phyloP scores from a whole-genome alignment of 441 rosid genomes.

The Erodium chrysanthum region DNA sequence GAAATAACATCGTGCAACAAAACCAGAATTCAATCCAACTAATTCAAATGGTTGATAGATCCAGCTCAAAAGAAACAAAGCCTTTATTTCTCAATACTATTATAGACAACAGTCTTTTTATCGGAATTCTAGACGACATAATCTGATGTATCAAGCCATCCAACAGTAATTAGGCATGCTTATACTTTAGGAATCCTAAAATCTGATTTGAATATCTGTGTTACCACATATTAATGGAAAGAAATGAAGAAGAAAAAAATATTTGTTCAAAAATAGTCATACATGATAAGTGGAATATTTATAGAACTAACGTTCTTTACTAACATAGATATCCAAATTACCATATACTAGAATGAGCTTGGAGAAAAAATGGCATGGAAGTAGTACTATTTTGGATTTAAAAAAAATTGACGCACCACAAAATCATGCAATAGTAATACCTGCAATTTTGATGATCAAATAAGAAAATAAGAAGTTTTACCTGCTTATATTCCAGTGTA shows the following conservation, averaged over 20 bases:
- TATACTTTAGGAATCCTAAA: background rate
- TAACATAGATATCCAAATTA: background rate
- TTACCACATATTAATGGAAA: background rate
- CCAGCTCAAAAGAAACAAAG: background rate
- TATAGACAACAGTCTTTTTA: no score
- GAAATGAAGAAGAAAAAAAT: no score
- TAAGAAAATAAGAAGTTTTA: slow-evolving; percentile 18
- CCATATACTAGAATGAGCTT: background rate
- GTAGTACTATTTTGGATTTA: background rate
- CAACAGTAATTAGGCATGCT: background rate
- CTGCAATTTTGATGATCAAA: background rate
- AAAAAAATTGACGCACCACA: background rate
- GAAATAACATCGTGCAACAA: background rate
- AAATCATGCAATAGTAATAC: background rate
- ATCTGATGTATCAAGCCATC: background rate
- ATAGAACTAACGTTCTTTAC: no score
- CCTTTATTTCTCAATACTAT: background rate
- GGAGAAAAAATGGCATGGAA: background rate
- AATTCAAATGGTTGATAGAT: background rate
- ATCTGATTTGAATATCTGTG: background rate
- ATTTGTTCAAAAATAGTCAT: no score
- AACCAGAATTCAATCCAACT: background rate
- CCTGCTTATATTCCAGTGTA: slow-evolving; percentile 84
- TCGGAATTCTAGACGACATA: background rate
- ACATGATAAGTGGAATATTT: no score